Evolutionary conservation across 495 filamentous ascomycete species (phyloP).

Genomic region (Filosporella fistucella): DNA sequence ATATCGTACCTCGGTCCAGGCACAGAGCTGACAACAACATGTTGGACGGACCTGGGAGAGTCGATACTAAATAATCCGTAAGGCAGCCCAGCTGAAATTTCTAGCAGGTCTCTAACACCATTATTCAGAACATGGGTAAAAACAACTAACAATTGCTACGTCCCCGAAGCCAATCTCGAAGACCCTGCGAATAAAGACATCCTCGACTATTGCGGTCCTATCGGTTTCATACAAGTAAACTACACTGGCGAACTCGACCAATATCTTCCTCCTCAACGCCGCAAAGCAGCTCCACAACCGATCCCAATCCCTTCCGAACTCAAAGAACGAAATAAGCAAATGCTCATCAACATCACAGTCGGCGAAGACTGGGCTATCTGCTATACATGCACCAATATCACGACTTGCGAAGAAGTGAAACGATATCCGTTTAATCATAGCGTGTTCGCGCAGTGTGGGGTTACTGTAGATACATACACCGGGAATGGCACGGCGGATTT

Average conservation of each 20-base stretch:
- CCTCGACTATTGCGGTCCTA: constrained; percentile 3
- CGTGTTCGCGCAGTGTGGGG: background rate
- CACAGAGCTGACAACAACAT: background rate
- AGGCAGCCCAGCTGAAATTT: background rate
- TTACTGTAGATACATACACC: no score
- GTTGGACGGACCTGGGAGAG: constrained; percentile 3
- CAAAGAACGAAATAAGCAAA: background rate
- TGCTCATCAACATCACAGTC: background rate
- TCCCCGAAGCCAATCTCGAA: background rate
- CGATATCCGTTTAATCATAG: constrained; percentile 1
- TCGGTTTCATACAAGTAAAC: constrained; percentile 5
- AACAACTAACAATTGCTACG: constrained; percentile 2
- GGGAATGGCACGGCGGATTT: background rate
- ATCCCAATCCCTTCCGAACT: no score
- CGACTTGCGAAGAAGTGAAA: background rate
- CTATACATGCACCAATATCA: background rate
- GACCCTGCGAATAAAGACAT: background rate
- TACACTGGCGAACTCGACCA: constrained; percentile 7
- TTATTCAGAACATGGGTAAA: background rate
- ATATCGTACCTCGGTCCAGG: background rate
- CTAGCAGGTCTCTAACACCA: background rate
- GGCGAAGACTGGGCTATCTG: constrained; percentile 4
- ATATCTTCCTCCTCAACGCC: no score
- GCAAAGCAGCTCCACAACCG: no score
- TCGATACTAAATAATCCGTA: background rate